phyloP scores from a whole-genome alignment of 1,284 basidiomycete species.

The Phellopilus nigrolimitatus region DNA sequence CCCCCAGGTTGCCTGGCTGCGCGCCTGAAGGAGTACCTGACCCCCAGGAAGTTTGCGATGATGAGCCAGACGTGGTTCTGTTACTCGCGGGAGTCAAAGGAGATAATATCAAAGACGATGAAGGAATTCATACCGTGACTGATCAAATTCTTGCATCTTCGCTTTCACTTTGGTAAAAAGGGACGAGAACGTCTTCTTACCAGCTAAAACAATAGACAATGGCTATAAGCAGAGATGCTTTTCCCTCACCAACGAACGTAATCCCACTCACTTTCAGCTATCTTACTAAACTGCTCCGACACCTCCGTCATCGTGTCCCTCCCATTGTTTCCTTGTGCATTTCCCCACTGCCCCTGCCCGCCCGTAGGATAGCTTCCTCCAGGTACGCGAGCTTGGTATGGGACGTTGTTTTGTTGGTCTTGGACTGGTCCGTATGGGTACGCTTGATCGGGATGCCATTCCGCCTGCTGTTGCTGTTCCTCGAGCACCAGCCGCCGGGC shows the following conservation, averaged over 20 bases:
- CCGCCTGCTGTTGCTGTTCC: slow-evolving; percentile 47
- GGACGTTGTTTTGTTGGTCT: slow-evolving; percentile 13
- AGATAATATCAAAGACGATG: not conserved
- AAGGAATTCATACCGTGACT: slow-evolving; percentile 28
- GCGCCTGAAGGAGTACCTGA: slow-evolving; percentile 9
- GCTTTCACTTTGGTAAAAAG: slow-evolving; percentile 71
- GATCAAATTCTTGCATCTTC: slow-evolving; percentile 75
- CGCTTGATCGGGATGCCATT: slow-evolving; percentile 29
- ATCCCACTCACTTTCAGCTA: slow-evolving; percentile 63
- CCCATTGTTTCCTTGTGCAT: slow-evolving; percentile 14
- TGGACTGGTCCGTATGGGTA: slow-evolving; percentile 28
- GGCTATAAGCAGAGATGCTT: not conserved
- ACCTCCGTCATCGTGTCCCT: slow-evolving; percentile 60
- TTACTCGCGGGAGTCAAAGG: not conserved
- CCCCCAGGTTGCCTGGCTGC: not conserved
- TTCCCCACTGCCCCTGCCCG: slow-evolving; percentile 12
- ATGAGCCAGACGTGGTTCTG: not conserved
- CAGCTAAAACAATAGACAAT: slow-evolving; percentile 26
- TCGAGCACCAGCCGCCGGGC: slow-evolving; percentile 65
- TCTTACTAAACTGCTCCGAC: slow-evolving; percentile 64
- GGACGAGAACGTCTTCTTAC: slow-evolving; percentile 70
- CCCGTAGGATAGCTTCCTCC: not conserved
- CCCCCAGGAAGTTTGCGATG: slow-evolving; percentile 14
- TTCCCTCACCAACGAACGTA: not conserved
- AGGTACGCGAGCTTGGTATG: slow-evolving; percentile 17